Evolutionary conservation across 2,329 filamentous ascomycete species (phyloP).

Genomic region (Raffaelea deltoideospora): DNA sequence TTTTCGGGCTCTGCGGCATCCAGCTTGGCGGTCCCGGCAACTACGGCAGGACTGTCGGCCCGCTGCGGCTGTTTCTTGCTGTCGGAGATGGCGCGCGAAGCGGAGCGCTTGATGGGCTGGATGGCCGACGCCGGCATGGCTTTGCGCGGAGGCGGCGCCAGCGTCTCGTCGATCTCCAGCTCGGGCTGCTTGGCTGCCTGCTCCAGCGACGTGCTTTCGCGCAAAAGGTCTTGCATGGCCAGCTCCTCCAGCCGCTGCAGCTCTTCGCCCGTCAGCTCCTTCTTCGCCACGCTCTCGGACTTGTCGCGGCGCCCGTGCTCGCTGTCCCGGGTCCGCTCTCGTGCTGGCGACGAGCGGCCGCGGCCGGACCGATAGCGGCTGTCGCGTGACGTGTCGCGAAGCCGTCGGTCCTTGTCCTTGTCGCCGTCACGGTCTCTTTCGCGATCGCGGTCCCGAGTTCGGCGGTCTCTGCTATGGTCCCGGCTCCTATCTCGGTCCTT

Average conservation of each 20-base stretch:
- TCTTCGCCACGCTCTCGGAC: conserved; percentile 31
- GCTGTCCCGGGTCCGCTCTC: conserved; percentile 16
- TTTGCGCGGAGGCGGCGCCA: conserved; percentile 39
- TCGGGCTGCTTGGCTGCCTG: conserved; percentile 34
- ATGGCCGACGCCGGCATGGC: conserved; percentile 41
- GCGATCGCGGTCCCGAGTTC: conserved; percentile 16
- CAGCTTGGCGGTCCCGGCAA: no score
- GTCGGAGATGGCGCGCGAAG: conserved; percentile 24
- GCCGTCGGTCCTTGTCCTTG: conserved; percentile 3
- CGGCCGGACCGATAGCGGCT: no score
- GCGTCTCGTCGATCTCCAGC: conserved; percentile 38
- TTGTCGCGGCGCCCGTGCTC: conserved; percentile 20
- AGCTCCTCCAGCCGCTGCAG: conserved; percentile 41
- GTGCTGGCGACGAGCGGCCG: background rate
- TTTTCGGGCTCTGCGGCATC: background rate
- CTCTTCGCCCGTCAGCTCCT: conserved; percentile 42
- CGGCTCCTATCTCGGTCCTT: conserved; percentile 12
- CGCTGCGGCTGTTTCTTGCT: conserved; percentile 21
- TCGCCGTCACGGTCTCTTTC: background rate
- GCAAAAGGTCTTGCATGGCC: conserved; percentile 40
- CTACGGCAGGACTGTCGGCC: no score
- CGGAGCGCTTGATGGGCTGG: conserved; percentile 35
- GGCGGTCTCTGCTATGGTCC: background rate
- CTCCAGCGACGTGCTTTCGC: conserved; percentile 37
- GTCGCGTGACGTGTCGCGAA: conserved; percentile 11